Evolutionary conservation across 192 early-diverging fungal species (phyloP), one percentile per base, ranked within the genome.

Genomic region (Haplosporangium gracile): DNA sequence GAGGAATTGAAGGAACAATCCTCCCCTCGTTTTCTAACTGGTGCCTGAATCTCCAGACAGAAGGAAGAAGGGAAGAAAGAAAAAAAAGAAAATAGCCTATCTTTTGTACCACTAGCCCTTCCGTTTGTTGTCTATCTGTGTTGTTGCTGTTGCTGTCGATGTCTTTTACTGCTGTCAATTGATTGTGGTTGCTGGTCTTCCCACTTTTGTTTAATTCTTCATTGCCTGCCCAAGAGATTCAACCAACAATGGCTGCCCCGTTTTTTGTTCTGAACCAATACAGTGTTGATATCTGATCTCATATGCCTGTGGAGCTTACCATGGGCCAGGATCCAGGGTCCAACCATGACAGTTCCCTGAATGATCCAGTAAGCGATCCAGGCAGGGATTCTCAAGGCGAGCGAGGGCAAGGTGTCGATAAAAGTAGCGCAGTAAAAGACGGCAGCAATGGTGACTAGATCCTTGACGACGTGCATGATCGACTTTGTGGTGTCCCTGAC

Each of bases 281-380:
- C 8, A 20, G 34, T 36, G 18, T 18, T 26, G 5, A 60, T 26
- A 60, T 26, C 24, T 24, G 43, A 24, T 65, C 29, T 29, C 24
- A 22, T 6, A 53, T 34, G 15, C 36, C 13, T n/a, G 45, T 1
- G 10, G 32, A 15, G 60, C 70, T 78, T 83, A 83, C 82, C 98
- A 76, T 98, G 94, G 39, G 93, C 94, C 77, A 95, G 89, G 29
- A 97, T 96, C 98, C 98, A 99, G 47, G 97, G 49, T 32, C 98
- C 98, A 63, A 96, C 97, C 81, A 92, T 90, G 6, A 97, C 95
- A 39, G 95, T 90, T 68, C 98, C 98, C 81, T 96, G 96, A 53
- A 90, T 89, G 70, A 95, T 88, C 96, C 97, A 97, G 91, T 97
- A 98, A 34, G 88, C 53, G 3, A 91, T 81, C 97, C 97, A 99